Conservation (phyloP, 2,329 filamentous ascomycete species). For the Diaporthe aspalathi region DNA sequence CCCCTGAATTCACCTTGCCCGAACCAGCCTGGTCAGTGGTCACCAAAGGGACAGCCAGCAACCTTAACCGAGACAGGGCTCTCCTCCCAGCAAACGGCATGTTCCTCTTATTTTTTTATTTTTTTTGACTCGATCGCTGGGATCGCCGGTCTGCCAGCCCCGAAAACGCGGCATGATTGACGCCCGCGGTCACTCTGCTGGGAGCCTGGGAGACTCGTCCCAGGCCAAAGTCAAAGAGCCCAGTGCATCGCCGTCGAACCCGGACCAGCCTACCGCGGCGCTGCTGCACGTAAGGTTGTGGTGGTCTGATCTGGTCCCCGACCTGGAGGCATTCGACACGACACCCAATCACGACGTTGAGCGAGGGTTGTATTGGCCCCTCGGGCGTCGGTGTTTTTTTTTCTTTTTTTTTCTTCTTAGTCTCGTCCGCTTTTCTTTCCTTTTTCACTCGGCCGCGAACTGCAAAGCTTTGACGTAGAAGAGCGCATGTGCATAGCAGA, state of each 20-base stretch:
- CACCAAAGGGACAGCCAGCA: conserved; percentile 1
- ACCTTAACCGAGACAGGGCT: background rate
- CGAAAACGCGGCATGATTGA: conserved; percentile 24
- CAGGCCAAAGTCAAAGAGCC: background rate
- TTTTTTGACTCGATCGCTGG: conserved; percentile 30
- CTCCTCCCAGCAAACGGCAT: conserved; percentile 14
- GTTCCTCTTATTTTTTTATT: conserved; percentile 13
- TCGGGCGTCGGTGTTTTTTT: background rate
- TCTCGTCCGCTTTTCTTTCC: background rate
- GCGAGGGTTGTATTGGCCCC: background rate
- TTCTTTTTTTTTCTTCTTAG: background rate
- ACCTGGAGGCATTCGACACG: background rate
- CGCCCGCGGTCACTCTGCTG: conserved; percentile 16
- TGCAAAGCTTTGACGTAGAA: conserved; percentile 22
- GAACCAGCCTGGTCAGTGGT: conserved; percentile 12
- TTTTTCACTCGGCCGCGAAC: background rate
- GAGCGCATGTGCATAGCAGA: conserved; percentile 7
- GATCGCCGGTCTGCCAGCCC: conserved; percentile 20
- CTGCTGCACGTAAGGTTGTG: conserved; percentile 11
- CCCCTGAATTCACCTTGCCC: conserved; percentile 25
- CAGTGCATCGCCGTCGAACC: conserved; percentile 14
- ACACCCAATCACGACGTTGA: conserved; percentile 7
- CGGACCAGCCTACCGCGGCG: background rate
- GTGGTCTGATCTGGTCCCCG: conserved; percentile 28
- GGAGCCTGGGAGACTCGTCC: conserved; percentile 1